Evolutionary conservation across 2,329 filamentous ascomycete species (phyloP).

Genomic region (Sodiomyces alkalinus): DNA sequence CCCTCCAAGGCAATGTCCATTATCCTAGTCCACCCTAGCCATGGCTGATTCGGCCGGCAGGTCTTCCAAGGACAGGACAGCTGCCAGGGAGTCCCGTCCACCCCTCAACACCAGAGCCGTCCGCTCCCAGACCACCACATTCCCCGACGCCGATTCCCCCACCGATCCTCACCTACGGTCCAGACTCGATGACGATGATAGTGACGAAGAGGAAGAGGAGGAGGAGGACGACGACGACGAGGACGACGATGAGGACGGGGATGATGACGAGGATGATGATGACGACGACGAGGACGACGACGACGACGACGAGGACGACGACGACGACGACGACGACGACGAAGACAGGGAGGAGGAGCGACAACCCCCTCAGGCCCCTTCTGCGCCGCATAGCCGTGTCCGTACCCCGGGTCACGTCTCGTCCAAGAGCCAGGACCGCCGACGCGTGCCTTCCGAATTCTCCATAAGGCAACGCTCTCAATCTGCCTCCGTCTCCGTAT

Average conservation of each 20-base stretch:
- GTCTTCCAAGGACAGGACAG: conserved; percentile 6
- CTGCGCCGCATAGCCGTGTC: conserved; percentile 39
- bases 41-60: conserved; percentile 10
- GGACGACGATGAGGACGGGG: conserved; percentile 18
- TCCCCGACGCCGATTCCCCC: conserved; percentile 16
- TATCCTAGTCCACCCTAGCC: conserved; percentile 6
- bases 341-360: conserved; percentile 8
- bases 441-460: conserved; percentile 34
- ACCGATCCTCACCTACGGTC: conserved; percentile 4
- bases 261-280: conserved; percentile 12
- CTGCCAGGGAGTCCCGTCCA: conserved; percentile 6
- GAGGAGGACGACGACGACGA: conserved; percentile 14
- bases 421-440: conserved; percentile 38
- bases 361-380: conserved; percentile 16
- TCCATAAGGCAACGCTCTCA: conserved; percentile 39
- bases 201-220: conserved; percentile 2
- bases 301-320: conserved; percentile 9
- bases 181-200: too few relatives aligned
- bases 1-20: conserved; percentile 6
- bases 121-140: conserved; percentile 37
- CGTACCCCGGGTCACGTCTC: conserved; percentile 47
- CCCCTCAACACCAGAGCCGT: conserved; percentile 25
- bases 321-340: conserved; percentile 14
- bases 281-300: conserved; percentile 13
- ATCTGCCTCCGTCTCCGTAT: conserved; percentile 30